These are phyloP conservation scores for Talaromyces trachyspermus DNA, from an alignment of 495 filamentous ascomycete species.

Conservation along the genomic window DNA sequence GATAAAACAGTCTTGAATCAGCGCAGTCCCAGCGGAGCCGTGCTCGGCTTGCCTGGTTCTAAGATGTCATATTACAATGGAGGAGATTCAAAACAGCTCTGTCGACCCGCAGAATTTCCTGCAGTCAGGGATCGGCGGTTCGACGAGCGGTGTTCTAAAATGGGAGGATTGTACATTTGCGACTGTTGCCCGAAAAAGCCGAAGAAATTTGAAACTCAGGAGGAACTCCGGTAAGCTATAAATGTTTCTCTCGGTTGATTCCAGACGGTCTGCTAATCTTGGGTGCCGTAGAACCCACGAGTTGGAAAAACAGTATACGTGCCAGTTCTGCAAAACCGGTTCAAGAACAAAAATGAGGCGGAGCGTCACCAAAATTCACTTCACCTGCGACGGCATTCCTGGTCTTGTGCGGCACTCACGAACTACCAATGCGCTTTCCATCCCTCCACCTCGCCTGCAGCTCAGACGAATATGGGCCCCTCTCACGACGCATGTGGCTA, in stretches of 20 bases:
- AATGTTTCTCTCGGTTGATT: not conserved
- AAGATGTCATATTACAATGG: not conserved
- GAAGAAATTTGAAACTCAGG: constrained; percentile 86
- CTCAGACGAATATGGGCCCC: constrained; percentile 30
- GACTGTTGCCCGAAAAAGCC: constrained; percentile 99
- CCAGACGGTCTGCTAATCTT: constrained; percentile 11
- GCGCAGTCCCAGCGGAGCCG: constrained; percentile 45
- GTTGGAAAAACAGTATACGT: constrained; percentile 93
- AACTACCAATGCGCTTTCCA: constrained; percentile 78
- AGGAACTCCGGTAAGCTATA: constrained; percentile 72
- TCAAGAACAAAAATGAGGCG: constrained; percentile 99
- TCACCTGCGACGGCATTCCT: constrained; percentile 90
- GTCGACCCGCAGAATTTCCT: constrained; percentile 36
- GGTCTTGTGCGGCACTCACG: constrained; percentile 89
- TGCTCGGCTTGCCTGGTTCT: not conserved
- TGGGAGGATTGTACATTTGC: constrained; percentile 63
- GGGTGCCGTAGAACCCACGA: constrained; percentile 56
- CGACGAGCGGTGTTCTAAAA: constrained; percentile 27
- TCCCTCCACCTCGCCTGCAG: constrained; percentile 45
- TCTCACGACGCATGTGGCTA: constrained; percentile 81
- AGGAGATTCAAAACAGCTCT: constrained; percentile 16
- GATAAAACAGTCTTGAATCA: constrained; percentile 43
- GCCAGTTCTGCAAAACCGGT: constrained; percentile 88
- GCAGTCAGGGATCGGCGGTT: constrained; percentile 19
- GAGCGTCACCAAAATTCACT: constrained; percentile 96